phyloP scores from a whole-genome alignment of 768 basidiomycete genomes.

The Pulveroboletus sp. region DNA sequence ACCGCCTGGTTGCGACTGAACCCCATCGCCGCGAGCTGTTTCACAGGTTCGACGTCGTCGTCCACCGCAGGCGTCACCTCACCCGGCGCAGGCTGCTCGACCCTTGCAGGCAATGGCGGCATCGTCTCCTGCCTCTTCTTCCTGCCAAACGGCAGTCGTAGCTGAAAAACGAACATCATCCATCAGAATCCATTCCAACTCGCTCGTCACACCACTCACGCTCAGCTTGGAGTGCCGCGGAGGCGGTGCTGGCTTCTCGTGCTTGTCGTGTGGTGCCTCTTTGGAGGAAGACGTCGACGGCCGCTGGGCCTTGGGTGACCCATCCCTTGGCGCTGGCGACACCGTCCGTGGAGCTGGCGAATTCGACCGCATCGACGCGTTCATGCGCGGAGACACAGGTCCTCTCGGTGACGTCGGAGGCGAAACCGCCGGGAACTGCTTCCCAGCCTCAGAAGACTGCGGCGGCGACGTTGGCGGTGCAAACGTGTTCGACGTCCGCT shows the following conservation, averaged over 20 bases:
- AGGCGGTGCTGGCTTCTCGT: slow-evolving; percentile 53
- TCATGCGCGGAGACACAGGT: slow-evolving; percentile 29
- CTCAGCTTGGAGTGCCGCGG: slow-evolving; percentile 71
- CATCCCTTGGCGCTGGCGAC: slow-evolving; percentile 49
- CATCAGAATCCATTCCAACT: slow-evolving; percentile 9
- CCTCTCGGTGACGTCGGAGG: slow-evolving; percentile 39
- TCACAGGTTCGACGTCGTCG: slow-evolving; percentile 74
- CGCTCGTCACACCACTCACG: slow-evolving; percentile 44
- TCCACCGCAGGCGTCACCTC: slow-evolving; percentile 49
- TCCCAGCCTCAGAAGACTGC: slow-evolving; percentile 15
- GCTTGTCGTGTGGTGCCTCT: slow-evolving; percentile 45
- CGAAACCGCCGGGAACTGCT: slow-evolving; percentile 39
- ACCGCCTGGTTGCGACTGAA: slow-evolving; percentile 83
- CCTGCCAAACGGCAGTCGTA: slow-evolving; percentile 76
- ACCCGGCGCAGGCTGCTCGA: slow-evolving; percentile 41
- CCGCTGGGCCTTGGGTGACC: slow-evolving; percentile 53
- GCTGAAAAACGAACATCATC: slow-evolving; percentile 35
- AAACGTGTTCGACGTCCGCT: slow-evolving; percentile 32
- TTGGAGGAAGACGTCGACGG: slow-evolving; percentile 57
- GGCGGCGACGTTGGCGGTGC: slow-evolving; percentile 20
- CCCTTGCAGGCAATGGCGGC: slow-evolving; percentile 39
- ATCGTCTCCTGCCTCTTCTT: slow-evolving; percentile 62
- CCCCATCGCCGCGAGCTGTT: slow-evolving; percentile 84
- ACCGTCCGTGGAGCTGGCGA: slow-evolving; percentile 43
- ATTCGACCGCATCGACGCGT: slow-evolving; percentile 26